Base-by-base conservation (phyloP, 495 filamentous ascomycete genomes). In the Penicillium parvum region DNA sequence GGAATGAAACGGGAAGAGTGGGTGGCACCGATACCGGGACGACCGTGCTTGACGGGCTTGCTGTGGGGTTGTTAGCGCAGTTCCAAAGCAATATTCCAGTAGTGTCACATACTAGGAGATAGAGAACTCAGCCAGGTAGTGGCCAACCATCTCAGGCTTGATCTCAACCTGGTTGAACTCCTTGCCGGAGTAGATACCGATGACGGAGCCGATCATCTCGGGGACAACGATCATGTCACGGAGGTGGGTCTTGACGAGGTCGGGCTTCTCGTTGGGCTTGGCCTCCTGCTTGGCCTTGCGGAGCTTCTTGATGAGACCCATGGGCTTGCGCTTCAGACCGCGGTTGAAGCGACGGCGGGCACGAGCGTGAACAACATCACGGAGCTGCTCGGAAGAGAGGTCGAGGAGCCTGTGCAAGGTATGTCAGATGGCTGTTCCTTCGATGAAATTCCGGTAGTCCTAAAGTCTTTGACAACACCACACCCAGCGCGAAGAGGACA, bases 121-220 rank as follows among this genome's bases (percentile, higher is more conserved):
- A 50, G 88, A 95, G 80, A 98, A 98, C 77, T 98, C 92, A 65
- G 78, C 92, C 46, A 98, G 79, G 81, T 98, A 98, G 79, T 95
- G 90, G 65, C 92, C 92, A 74, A 98, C 92, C 92, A 98, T 98
- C 83, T 98, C 92, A 47, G 92, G 92, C 82, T 95, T 95, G 76
- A 98, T 92, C 72, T 98, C 92, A 57, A 98, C 89, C 80, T 95
- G 90, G 81, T 98, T 98, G 84, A 97, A 98, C 76, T 96, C 94
- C 83, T 98, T 98, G 69, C 92, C 92, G 49, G 87, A 92, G 83
- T 98, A 98, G 78, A 98, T 92, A 69, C 91, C 92, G 63, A 98
- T 84, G 59, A 98, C 92, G 69, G 76, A 83, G 51, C 92, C 92
- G 68, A 98, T 98, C 91, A 98, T 96, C 82, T 98, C 92, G 53